Evolutionary conservation across 495 filamentous ascomycete species (phyloP).

Genomic region (Parachaetomium inaequale): DNA sequence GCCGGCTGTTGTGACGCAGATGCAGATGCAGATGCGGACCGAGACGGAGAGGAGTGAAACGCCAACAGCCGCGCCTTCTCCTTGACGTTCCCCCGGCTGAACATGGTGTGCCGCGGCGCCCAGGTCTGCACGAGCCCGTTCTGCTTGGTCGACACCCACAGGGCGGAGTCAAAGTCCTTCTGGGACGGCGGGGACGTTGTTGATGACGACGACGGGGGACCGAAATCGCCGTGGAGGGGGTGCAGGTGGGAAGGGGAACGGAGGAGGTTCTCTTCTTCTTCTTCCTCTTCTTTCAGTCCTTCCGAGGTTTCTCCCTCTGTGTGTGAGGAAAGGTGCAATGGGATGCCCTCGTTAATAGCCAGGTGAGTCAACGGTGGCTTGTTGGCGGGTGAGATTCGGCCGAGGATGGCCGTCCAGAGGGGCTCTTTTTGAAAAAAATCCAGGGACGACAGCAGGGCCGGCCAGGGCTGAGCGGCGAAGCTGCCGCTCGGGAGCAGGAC

Average conservation of each 20-base stretch:
- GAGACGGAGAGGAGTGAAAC: constrained; percentile 41
- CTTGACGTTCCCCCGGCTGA: constrained; percentile 79
- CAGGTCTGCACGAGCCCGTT: constrained; percentile 80
- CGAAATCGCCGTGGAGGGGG: constrained; percentile 62
- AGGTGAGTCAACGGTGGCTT: constrained; percentile 57
- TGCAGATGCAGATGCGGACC: too few species aligned
- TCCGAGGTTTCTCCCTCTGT: background rate
- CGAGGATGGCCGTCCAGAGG: constrained; percentile 50
- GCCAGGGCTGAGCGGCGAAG: constrained; percentile 51
- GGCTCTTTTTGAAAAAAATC: constrained; percentile 10
- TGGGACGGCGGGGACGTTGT: background rate
- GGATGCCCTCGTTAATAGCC: constrained; percentile 71
- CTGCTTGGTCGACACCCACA: constrained; percentile 74
- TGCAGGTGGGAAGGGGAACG: constrained; percentile 61
- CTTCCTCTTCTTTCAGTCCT: background rate
- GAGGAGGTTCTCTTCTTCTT: constrained; percentile 51
- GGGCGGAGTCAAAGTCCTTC: constrained; percentile 56
- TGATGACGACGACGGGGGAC: constrained; percentile 15
- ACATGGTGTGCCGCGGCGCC: constrained; percentile 89
- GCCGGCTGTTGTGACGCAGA: background rate
- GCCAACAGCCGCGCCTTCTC: constrained; percentile 75
- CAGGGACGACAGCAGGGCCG: constrained; percentile 34
- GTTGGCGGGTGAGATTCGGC: constrained; percentile 43
- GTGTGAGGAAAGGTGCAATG: constrained; percentile 31
- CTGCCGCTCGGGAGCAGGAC: constrained; percentile 61